Evolutionary conservation across 768 basidiomycete species (phyloP), one percentile per base, ranked within the genome.

Genomic region (Boletus pseudo-olivaceus): DNA sequence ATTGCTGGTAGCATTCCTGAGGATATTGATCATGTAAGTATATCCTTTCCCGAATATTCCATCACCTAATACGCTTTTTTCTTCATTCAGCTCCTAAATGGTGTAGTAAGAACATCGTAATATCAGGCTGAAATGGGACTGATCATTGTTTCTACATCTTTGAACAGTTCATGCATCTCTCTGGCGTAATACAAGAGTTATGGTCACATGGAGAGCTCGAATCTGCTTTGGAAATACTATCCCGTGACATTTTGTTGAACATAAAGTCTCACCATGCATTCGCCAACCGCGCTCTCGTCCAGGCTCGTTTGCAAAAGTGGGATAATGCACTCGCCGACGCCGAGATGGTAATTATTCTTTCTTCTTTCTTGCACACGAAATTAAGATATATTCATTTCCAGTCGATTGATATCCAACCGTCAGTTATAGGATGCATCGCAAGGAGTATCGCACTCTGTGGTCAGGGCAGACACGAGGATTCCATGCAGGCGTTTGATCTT

Each of bases 401-500:
- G 60, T 62, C 60, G 20, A 30, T 61, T 6, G 26, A 37, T 32
- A 15, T 49, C 17, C 60, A 54, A 1, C 43, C 52, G 1, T 62
- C 60, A 3, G 53, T 54, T 26, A 51, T 62, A 37, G 61, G 61
- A 26, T 59, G 23, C 33, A 62, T 62, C 7, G 57, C 56, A 1
- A 62, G 48, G 43, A 59, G 57, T 39, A 8, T 59, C 4, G 61
- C 57, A 17, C 48, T 62, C 9, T 14, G 47, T 37, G 56, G 57
- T 30, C 61, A 53, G 17, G 48, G 38, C 7, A 47, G 23, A 50
- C 48, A 59, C 3, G 61, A 54, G 29, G 51, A 62, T 38, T 51
- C 56, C 1, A 59, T 62, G 51, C 56, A 59, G 20, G 61, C 53
- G 7, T 59, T 62, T 41, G 61, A 62, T 32, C 51, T 62, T 44